Base-by-base conservation (phyloP, 208 protist genomes). In the Naegleria gruberi region DNA sequence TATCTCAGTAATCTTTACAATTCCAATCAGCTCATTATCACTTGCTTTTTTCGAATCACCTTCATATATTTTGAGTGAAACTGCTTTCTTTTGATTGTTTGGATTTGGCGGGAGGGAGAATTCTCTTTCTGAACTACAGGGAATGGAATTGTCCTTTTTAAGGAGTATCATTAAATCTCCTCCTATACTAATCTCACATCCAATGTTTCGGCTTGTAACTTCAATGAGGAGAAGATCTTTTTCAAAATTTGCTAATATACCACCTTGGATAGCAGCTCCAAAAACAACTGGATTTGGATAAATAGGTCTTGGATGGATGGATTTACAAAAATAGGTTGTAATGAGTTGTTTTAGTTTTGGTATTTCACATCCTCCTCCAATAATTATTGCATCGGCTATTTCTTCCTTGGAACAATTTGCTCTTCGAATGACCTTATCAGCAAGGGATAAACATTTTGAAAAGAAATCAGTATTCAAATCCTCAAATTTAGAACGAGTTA, bases 401-500 rank as follows among this genome's bases (percentile, higher is more conserved):
- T 97, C 92, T 5, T 91, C 88, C 84, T 95, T 92, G 91, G 92
- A 93, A 92, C 98, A 94, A 37, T 89, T 89, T 12, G 97, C 94
- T 90, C 98, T 97, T 87, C 93, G 93, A 30, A 99, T 91, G 5
- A 96, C 97, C 44, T 92, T 93, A 90, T 95, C 89, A 57, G 97
- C 94, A 43, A 97, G 94, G 23, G 55, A 44, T 81, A 98, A 91
- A 90, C 94, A 96, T 42, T 83, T 90, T 74, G 92, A 89, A 90
- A 98, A 98, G 19, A 98, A 45, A 40, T 91, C 90, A 84, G 7
- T 77, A 91, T 95, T 96, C 82, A 98, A 92, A 92, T 99, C 97
- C 94, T 99, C 99, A 91, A 99, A 98, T 90, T 97, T 97, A 40
- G 98, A 96, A 51, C 99, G 95, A 12, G 98, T 99, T 87, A 99